Conservation (phyloP, 2,329 filamentous ascomycete species). For the Pestalotiopsis sp. region DNA sequence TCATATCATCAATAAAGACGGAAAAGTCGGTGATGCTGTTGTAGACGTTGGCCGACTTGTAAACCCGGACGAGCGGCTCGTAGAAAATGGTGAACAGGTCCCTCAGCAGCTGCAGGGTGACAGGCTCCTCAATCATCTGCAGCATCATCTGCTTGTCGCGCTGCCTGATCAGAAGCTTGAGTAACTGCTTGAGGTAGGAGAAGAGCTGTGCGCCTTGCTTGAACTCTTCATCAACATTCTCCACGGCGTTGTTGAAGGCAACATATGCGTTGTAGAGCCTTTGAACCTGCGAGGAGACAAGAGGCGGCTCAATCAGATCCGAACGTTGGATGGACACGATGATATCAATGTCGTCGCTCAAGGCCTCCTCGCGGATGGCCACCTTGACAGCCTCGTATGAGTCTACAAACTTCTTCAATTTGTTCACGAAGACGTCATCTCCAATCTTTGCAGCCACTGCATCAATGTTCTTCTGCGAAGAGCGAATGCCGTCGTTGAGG, state of each 20-base stretch:
- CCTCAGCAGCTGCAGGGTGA: constrained; percentile 93
- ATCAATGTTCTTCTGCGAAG: constrained; percentile 86
- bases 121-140: constrained; percentile 90
- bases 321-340: constrained; percentile 84
- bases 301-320: constrained; percentile 71
- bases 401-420: constrained; percentile 79
- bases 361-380: constrained; percentile 73
- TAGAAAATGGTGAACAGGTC: constrained; percentile 99
- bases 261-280: constrained; percentile 93
- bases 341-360: constrained; percentile 75
- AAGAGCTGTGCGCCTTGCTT: constrained; percentile 90
- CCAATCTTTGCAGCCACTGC: constrained; percentile 74
- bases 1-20: constrained; percentile 89
- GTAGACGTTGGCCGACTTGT: constrained; percentile 98
- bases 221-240: constrained; percentile 87
- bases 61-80: constrained; percentile 93
- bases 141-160: constrained; percentile 98
- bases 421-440: constrained; percentile 78
- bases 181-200: constrained; percentile 89
- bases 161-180: constrained; percentile 89
- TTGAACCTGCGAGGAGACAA: constrained; percentile 76
- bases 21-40: constrained; percentile 97
- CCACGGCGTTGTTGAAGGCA: constrained; percentile 92
- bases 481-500: constrained; percentile 85
- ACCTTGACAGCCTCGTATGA: constrained; percentile 76